These are phyloP conservation scores for Citrus glauca DNA, from an alignment of 345 rosid genomes.

Conservation along the genomic window DNA sequence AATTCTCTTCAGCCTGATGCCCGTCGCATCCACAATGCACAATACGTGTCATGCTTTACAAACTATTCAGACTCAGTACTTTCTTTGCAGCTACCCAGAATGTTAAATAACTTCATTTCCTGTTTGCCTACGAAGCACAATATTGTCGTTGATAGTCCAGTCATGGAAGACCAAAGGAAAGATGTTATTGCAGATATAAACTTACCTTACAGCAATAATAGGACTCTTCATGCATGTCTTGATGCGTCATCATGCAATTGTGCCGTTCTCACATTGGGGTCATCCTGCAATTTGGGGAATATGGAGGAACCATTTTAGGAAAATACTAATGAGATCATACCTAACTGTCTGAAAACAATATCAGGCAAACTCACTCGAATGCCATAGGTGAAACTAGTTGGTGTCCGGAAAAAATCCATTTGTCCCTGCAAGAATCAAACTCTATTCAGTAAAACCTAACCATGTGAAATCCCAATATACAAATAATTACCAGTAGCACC, in stretches of 20 bases:
- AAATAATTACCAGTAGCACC: background rate
- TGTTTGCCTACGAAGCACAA: conserved; percentile 4
- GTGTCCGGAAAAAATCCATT: conserved; percentile 52
- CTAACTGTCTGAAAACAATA: background rate
- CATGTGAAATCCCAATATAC: background rate
- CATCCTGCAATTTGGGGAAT: conserved; percentile 34
- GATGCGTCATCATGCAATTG: conserved; percentile 54
- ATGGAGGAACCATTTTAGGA: background rate
- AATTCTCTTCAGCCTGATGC: conserved; percentile 1
- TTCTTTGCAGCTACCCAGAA: background rate
- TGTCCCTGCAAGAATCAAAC: conserved; percentile 38
- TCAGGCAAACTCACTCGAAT: conserved; percentile 43
- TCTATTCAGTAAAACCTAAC: background rate
- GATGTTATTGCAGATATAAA: background rate
- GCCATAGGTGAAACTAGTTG: conserved; percentile 34
- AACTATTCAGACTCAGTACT: background rate
- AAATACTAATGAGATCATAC: background rate
- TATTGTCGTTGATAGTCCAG: background rate
- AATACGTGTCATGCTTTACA: conserved; percentile 25
- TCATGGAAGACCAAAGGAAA: background rate
- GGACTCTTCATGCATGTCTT: conserved; percentile 37
- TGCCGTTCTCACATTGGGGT: conserved; percentile 46
- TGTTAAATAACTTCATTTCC: background rate
- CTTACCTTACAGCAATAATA: conserved; percentile 7
- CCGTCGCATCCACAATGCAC: conserved; percentile 4